phyloP scores from a whole-genome alignment of 371 early-diverging fungal species.

The Mycotypha africana region DNA sequence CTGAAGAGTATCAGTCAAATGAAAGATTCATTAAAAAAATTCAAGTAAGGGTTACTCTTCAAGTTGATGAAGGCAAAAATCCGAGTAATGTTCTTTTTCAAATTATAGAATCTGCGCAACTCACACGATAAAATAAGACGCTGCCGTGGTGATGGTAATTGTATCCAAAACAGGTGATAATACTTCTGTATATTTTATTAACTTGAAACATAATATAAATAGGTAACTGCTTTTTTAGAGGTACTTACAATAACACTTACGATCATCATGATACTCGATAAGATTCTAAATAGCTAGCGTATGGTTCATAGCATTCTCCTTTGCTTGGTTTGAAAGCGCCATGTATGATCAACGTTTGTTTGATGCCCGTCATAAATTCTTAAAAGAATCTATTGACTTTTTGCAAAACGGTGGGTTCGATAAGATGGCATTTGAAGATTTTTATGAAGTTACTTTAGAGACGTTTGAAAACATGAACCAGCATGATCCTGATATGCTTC shows the following conservation, averaged over 20 bases:
- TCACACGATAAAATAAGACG: conserved; percentile 50
- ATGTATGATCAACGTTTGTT: conserved; percentile 22
- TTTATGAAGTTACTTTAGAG: conserved; percentile 52
- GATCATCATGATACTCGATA: too few species aligned
- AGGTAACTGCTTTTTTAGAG: conserved; percentile 74
- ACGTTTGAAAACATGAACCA: conserved; percentile 32
- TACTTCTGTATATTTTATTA: too few species aligned
- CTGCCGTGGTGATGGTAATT: conserved; percentile 68
- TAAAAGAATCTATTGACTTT: conserved; percentile 45
- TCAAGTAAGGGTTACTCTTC: conserved; percentile 30
- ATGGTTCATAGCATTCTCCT: conserved; percentile 50
- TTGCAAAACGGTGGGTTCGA: conserved; percentile 51
- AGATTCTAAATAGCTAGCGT: not conserved
- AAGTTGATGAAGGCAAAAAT: too few species aligned
- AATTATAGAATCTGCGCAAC: conserved; percentile 46
- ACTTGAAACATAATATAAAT: not conserved
- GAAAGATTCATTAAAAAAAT: conserved; percentile 53
- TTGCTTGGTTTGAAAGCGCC: conserved; percentile 65
- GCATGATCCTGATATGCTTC: conserved; percentile 38
- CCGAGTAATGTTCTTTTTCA: too few species aligned
- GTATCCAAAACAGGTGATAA: too few species aligned
- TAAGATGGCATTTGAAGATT: conserved; percentile 58
- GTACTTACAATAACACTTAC: too few species aligned
- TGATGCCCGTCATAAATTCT: conserved; percentile 23
- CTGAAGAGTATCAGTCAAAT: conserved; percentile 54